Base-by-base conservation (phyloP, 495 filamentous ascomycete species). In the Corynascus novoguineensis region DNA sequence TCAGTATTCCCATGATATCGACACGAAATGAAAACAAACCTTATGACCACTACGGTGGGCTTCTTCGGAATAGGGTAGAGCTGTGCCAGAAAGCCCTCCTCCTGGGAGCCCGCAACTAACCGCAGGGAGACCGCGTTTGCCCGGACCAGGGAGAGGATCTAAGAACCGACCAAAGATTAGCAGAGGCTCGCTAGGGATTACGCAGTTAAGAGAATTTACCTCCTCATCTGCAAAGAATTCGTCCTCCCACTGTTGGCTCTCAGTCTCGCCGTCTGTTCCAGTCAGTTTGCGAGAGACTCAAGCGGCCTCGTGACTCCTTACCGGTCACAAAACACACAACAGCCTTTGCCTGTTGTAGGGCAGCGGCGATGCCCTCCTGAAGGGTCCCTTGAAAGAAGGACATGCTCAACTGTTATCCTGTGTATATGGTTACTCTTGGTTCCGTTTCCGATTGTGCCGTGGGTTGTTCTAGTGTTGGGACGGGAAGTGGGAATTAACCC, bases 21-120 rank as follows among this genome's bases (percentile, higher is more conserved):
- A 15, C 0, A 11, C 5, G 22, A 9, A 24, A 7, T 25, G 14
- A 21, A 10, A 57, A 68, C 83, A 25, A 70, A 88, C 86, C 80
- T 78, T 55, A 97, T 90, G 6, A 95, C 70, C 11, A 96, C 78
- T 1, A 95, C 68, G 5, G 87, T 84, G 0, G 92, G 93, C 42
- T 83, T 83, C 49, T 80, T 81, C 2, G 80, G 75, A 8, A 96
- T 70, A 0, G 88, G 88, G 63, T 86, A 95, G 64, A 96, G 85
- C 4, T 88, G 87, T 5, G 85, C 78, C 6, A 97, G 75, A 61
- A 87, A 93, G 3, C 81, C 82, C 14, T 89, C 90, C 72, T 96
- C 92, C 54, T 84, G 77, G 14, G 84, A 90, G 11, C 83, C 87
- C 19, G 84, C 81, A 22, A 72, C 69, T 12, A 97, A 76, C 50